Evolutionary conservation across 2,329 filamentous ascomycete species (phyloP), one percentile per base, ranked within the genome.

Genomic region (Sporothrix protearum): DNA sequence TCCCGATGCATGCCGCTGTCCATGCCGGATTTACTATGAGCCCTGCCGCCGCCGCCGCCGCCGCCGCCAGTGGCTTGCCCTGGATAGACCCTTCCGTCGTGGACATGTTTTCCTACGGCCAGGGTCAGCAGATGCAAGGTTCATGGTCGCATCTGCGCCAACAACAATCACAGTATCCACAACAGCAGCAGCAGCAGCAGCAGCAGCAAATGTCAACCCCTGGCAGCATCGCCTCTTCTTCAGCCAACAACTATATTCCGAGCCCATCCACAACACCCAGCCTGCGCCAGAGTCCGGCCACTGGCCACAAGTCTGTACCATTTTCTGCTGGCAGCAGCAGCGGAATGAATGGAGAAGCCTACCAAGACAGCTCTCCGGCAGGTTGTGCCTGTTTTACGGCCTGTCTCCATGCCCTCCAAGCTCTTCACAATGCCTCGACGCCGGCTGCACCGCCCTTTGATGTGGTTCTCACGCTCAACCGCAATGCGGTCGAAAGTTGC

Each of bases 401-500:
- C 25, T 85, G 83, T 55, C 78, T 86, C 12, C 80, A 85, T 71
- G 81, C 83, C 3, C 79, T 86, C 0, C 81, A 85, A 71, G 81
- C 81, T 8, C 78, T 86, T 6, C 83, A 85, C 76, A 83, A 83
- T 70, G 81, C 81, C 4, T 63, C 71, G 1, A 57, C 49, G 3
- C 64, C 69, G 1, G 74, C 77, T 0, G 74, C 78, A 0, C 81
- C 82, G 0, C 79, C 83, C 0, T 83, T 85, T 70, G 83, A 85
- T 67, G 74, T 82, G 2, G 81, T 85, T 3, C 77, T 86, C 3
- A 80, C 79, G 12, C 77, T 84, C 47, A 85, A 85, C 75, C 80
- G 82, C 28, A 83, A 82, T 72, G 85, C 84, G 0, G 82, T 86
- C 14, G 82, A 84, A 55, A 81, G 79, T n/a, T 86, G 84, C 72